phyloP scores from a whole-genome alignment of 495 filamentous ascomycete genomes.

The Penicillium robsamsonii region DNA sequence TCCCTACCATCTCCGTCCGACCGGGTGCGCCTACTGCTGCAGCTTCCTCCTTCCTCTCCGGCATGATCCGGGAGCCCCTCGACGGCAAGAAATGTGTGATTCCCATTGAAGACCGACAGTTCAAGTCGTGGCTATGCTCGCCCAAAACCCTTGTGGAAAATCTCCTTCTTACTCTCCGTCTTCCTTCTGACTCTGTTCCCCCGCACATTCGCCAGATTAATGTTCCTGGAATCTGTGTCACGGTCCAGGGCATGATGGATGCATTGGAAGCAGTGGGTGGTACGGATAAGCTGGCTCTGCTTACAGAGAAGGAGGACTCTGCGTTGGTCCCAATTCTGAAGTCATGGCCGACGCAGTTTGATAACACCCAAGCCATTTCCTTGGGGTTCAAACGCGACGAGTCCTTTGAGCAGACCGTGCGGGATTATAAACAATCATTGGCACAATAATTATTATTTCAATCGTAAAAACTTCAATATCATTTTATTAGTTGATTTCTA shows the following conservation, averaged over 20 bases:
- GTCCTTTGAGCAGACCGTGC: conserved; percentile 55
- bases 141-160: conserved; percentile 64
- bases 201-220: conserved; percentile 61
- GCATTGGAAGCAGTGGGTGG: conserved; percentile 65
- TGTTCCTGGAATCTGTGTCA: conserved; percentile 67
- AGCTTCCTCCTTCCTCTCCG: conserved; percentile 66
- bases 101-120: conserved; percentile 57
- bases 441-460: conserved; percentile 17
- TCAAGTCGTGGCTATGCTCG: conserved; percentile 62
- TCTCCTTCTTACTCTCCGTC: conserved; percentile 55
- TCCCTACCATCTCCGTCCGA: conserved; percentile 70
- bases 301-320: conserved; percentile 60
- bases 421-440: conserved; percentile 47
- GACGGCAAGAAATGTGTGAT: conserved; percentile 60
- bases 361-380: conserved; percentile 54
- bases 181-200: conserved; percentile 51
- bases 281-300: conserved; percentile 57
- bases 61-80: conserved; percentile 64
- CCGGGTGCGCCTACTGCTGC: conserved; percentile 68
- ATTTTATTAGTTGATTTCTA: not conserved
- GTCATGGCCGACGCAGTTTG: conserved; percentile 67
- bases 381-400: conserved; percentile 58
- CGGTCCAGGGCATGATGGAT: conserved; percentile 69
- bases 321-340: conserved; percentile 61
- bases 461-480: not conserved